These are phyloP conservation scores for Wallacemonas sp. DNA, from an alignment of 208 protist genomes.

Conservation along the genomic window DNA sequence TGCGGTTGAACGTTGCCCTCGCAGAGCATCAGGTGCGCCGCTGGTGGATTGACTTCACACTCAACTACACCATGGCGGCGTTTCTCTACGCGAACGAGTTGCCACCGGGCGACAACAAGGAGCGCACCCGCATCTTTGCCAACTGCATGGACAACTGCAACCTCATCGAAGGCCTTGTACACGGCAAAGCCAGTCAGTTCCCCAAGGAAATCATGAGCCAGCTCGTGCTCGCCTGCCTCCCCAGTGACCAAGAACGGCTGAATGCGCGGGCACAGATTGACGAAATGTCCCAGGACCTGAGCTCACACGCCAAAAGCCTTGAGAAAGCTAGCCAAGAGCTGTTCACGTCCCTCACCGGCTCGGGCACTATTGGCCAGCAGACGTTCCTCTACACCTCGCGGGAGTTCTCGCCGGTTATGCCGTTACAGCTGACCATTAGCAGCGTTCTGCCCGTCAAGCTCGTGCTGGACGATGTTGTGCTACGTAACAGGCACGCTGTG, in stretches of 20 bases:
- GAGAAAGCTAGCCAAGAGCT: conserved; percentile 10
- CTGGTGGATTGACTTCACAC: conserved; percentile 10
- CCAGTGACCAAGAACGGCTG: conserved; percentile 1
- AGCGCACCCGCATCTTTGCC: neutral
- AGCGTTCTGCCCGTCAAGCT: conserved; percentile 2
- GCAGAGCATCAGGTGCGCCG: conserved; percentile 6
- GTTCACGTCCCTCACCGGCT: conserved; percentile 13
- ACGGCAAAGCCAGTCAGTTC: conserved; percentile 9
- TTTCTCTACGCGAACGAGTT: conserved; percentile 7
- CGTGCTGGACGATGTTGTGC: neutral
- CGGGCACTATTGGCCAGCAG: conserved; percentile 6
- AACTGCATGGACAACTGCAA: conserved; percentile 7
- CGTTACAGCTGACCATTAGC: conserved; percentile 5
- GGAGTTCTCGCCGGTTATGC: conserved; percentile 12
- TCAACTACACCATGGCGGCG: conserved; percentile 11
- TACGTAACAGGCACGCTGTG: conserved; percentile 5
- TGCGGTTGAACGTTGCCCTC: neutral
- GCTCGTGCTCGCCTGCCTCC: neutral
- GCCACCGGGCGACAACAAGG: conserved; percentile 1
- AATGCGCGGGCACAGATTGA: neutral
- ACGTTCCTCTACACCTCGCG: conserved; percentile 16
- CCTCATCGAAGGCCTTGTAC: conserved; percentile 1
- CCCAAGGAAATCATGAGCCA: conserved; percentile 13
- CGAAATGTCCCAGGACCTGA: conserved; percentile 1
- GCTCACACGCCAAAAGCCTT: conserved; percentile 6